Evolutionary conservation across 805 yeast genomes (phyloP).

Genomic region (Soucietia sequanensis): DNA sequence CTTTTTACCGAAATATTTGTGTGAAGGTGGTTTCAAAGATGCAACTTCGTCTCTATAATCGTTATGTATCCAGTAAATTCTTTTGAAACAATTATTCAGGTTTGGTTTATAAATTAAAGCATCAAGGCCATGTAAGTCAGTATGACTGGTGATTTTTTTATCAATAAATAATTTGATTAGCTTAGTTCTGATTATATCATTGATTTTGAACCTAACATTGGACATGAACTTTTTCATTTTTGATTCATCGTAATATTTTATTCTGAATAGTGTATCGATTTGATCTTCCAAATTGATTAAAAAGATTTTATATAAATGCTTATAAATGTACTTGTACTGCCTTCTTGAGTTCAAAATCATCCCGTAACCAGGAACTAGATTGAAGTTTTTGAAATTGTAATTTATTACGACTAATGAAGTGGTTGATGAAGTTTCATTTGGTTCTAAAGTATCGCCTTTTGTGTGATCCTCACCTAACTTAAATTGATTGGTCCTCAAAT

Average conservation of each 20-base stretch:
- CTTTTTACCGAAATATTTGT: neutral
- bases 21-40: neutral
- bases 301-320: slow-evolving; percentile 36
- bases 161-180: slow-evolving; percentile 21
- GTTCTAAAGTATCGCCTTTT: slow-evolving; percentile 4
- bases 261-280: slow-evolving; percentile 32
- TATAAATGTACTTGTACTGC: slow-evolving; percentile 22
- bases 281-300: slow-evolving; percentile 38
- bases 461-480: slow-evolving; percentile 23
- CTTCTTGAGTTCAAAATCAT: slow-evolving; percentile 19
- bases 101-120: slow-evolving; percentile 28
- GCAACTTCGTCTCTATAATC: slow-evolving; percentile 1
- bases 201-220: slow-evolving; percentile 23
- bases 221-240: slow-evolving; percentile 27
- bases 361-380: slow-evolving; percentile 35
- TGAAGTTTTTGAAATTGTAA: slow-evolving; percentile 30
- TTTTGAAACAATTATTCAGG: slow-evolving; percentile 21
- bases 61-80: slow-evolving; percentile 30
- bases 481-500: slow-evolving; percentile 30
- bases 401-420: slow-evolving; percentile 16
- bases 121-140: slow-evolving; percentile 13
- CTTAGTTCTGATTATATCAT: slow-evolving; percentile 24
- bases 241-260: slow-evolving; percentile 33
- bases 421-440: too few relatives aligned
- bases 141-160: slow-evolving; percentile 4